A percentile compares a stretch with the other conserved stretches of the same genome.
Evolutionary conservation across 2,329 filamentous ascomycete genomes (phyloP).

Genomic region (Polychaeton citri): DNA sequence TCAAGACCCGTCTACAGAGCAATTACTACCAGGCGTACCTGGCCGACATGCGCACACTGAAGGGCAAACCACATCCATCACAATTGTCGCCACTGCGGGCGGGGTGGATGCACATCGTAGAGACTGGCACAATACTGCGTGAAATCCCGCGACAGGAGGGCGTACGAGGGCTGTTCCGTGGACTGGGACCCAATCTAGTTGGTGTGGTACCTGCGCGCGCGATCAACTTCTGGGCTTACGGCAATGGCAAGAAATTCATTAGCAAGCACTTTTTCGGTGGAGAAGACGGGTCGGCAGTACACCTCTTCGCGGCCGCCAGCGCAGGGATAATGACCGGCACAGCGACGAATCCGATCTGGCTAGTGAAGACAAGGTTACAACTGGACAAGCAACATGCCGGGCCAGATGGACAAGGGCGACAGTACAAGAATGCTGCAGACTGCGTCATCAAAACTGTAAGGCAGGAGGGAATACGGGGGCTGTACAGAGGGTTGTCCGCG

Average conservation of each 20-base stretch:
- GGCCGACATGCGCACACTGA: conserved; percentile 49
- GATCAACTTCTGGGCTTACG: conserved; percentile 91
- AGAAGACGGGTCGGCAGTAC: conserved; percentile 59
- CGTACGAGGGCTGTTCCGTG: conserved; percentile 80
- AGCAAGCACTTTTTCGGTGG: conserved; percentile 61
- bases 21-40: conserved; percentile 88
- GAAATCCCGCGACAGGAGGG: conserved; percentile 73
- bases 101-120: conserved; percentile 60
- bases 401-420: conserved; percentile 41
- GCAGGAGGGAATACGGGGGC: conserved; percentile 64
- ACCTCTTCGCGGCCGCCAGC: conserved; percentile 60
- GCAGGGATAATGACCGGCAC: conserved; percentile 81
- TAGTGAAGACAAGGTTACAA: conserved; percentile 86
- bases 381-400: conserved; percentile 72
- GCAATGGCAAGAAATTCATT: conserved; percentile 76
- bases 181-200: conserved; percentile 76
- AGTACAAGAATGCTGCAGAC: conserved; percentile 79
- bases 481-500: conserved; percentile 84
- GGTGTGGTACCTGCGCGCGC: conserved; percentile 80
- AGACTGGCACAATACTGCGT: conserved; percentile 75
- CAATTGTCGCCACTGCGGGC: conserved; percentile 52
- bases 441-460: conserved; percentile 72
- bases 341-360: conserved; percentile 90
- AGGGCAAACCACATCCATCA: conserved; percentile 38
- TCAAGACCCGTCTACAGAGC: conserved; percentile 86